phyloP scores from a whole-genome alignment of 345 rosid genomes.

The Eucalyptus sp. region DNA sequence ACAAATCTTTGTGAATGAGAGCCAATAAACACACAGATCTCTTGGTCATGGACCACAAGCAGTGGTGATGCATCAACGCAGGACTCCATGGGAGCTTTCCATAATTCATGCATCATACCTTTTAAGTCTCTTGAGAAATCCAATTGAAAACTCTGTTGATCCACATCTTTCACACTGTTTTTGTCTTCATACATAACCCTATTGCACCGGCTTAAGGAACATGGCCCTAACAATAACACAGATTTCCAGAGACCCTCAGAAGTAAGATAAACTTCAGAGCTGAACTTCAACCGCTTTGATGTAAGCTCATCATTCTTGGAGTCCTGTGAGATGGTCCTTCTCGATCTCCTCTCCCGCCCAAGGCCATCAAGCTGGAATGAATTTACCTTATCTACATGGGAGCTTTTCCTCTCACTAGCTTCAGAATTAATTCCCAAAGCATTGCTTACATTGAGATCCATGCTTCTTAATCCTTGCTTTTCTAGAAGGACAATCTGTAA shows the following conservation, averaged over 20 bases:
- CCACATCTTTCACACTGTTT: background rate
- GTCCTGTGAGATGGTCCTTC: slow-evolving; percentile 1
- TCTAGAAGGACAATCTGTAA: slow-evolving; percentile 42
- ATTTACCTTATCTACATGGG: slow-evolving; percentile 9
- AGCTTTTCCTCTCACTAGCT: slow-evolving; percentile 8
- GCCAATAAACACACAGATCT: slow-evolving; percentile 71
- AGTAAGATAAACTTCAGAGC: slow-evolving; percentile 5
- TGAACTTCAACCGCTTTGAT: slow-evolving; percentile 44
- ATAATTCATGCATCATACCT: slow-evolving; percentile 39
- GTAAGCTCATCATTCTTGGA: slow-evolving; percentile 2
- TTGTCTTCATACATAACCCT: slow-evolving; percentile 34
- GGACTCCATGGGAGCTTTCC: slow-evolving; percentile 87
- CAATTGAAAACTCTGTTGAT: slow-evolving; percentile 14
- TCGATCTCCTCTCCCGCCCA: slow-evolving; percentile 4
- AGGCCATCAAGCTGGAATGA: slow-evolving; percentile 2
- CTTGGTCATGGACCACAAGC: slow-evolving; percentile 42
- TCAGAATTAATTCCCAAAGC: slow-evolving; percentile 10
- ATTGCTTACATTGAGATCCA: slow-evolving; percentile 6
- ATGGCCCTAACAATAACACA: slow-evolving; percentile 13
- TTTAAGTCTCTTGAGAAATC: slow-evolving; percentile 29
- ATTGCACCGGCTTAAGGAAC: slow-evolving; percentile 78
- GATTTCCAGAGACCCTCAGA: slow-evolving; percentile 25
- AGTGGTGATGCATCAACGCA: slow-evolving; percentile 95
- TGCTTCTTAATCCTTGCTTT: slow-evolving; percentile 9
- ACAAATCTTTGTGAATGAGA: slow-evolving; percentile 74